Evolutionary conservation across 441 rosid genomes (phyloP), one percentile per base, ranked within the genome.

Genomic region (Erodium chrysanthum): DNA sequence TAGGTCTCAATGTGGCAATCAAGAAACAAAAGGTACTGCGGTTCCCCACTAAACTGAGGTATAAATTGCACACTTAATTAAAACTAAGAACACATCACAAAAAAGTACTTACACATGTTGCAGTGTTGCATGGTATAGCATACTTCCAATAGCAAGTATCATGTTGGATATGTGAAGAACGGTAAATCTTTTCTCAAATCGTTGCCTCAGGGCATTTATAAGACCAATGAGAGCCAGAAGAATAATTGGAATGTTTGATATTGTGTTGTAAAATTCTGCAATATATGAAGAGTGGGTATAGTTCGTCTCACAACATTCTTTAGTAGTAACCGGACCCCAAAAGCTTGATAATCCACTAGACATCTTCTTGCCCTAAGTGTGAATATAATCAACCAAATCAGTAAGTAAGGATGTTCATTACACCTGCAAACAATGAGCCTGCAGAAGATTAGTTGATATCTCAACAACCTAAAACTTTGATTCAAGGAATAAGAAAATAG

Each of bases 241-340:
- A 59, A 74, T 69, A 60, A 68, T 68, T 52, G 73, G 76, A 40
- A 74, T 74, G 61, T 74, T 74, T 7, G 76, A 74, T 58, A 56
- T 46, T 29, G 76, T 74, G 76, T 74, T 74, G 73, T 11, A 68
- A 65, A 68, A 74, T 61, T 74, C 76, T 20, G 76, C 76, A 2
- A 69, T 65, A 58, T 74, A 69, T 1, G 76, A 74, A 66, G 76
- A 68, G 33, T 65, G 33, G 50, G 18, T 14, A 0, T 74, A 74
- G 46, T 74, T 74, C 73, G 31, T 70, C 76, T 74, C 76, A 37
- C 76, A 74, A 60, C 76, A 58, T n/a, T 74, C 76, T n/a, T 18
- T 69, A 21, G 76, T 74, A 56, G 76, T 69, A 35, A 74, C 76
- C 7, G 76, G 76, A 48, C 73, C 76, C 76, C 76, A 74, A 56